phyloP scores from a whole-genome alignment of 257 asterid genomes.

The Solanum megistacrolobum region DNA sequence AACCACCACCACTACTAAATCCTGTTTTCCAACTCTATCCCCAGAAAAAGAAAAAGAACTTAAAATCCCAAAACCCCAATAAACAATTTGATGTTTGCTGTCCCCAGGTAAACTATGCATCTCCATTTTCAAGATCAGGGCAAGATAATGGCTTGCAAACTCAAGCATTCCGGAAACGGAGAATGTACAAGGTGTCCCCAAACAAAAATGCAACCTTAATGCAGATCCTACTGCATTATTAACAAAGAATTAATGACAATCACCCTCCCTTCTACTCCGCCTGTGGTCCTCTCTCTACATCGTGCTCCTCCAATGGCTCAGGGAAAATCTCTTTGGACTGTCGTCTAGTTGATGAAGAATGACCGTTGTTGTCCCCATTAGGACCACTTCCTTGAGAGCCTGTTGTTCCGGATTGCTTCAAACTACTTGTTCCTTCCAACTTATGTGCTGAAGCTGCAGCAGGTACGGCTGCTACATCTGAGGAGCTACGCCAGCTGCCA shows the following conservation, averaged over 20 bases:
- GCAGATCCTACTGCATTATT: conserved; percentile 19
- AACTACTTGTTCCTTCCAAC: conserved; percentile 48
- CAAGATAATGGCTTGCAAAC: conserved; percentile 12
- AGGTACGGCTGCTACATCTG: conserved; percentile 42
- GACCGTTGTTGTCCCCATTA: conserved; percentile 42
- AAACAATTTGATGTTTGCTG: conserved; percentile 12
- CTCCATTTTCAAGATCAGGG: not conserved
- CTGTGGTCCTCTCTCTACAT: conserved; percentile 25
- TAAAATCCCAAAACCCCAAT: not conserved
- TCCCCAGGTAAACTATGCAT: conserved; percentile 4
- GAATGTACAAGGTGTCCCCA: conserved; percentile 16
- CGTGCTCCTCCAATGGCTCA: conserved; percentile 48
- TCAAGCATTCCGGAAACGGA: conserved; percentile 7
- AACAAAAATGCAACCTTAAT: conserved; percentile 13
- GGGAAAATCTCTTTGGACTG: conserved; percentile 79
- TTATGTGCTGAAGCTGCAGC: conserved; percentile 20
- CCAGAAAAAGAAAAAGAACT: not conserved
- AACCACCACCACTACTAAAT: conserved; percentile 12
- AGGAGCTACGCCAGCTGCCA: conserved; percentile 89
- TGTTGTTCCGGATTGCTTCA: conserved; percentile 48
- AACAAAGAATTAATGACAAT: conserved; percentile 39
- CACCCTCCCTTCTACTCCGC: conserved; percentile 22
- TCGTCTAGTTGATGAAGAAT: conserved; percentile 46
- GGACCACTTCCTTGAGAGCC: conserved; percentile 70
- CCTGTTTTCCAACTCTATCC: conserved; percentile 3